Percentiles rank a stretch among this genome's conserved stretches.
These are phyloP conservation scores for Neurospora cerealis DNA, from an alignment of 495 filamentous ascomycete species.

Conservation along the genomic window DNA sequence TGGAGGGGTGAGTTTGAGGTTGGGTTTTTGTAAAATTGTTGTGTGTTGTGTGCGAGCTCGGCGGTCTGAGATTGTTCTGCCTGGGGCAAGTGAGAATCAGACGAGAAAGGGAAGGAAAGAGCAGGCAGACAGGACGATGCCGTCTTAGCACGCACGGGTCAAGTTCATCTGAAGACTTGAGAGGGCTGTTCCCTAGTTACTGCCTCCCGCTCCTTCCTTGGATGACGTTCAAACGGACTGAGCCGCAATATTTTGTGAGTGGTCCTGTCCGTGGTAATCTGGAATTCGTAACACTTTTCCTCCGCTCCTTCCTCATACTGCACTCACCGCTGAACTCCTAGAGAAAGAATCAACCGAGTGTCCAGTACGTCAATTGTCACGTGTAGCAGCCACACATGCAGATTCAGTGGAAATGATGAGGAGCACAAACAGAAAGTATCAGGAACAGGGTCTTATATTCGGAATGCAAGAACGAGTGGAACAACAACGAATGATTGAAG, in stretches of 20 bases:
- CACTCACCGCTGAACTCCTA: not conserved
- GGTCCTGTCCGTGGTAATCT: not conserved
- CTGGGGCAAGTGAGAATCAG: not conserved
- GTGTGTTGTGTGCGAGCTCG: not conserved
- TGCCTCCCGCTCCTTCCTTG: not conserved
- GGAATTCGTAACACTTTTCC: not conserved
- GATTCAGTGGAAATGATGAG: not conserved
- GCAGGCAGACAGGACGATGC: not conserved
- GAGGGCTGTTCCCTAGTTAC: not conserved
- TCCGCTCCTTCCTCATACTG: not conserved
- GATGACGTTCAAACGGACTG: not conserved
- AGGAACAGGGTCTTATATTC: not conserved
- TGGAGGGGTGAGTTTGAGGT: not conserved
- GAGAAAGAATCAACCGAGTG: not conserved
- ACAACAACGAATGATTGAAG: not conserved
- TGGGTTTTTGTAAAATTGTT: not conserved
- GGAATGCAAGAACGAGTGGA: not conserved
- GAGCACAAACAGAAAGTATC: not conserved
- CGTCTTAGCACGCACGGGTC: not conserved
- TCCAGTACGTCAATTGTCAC: not conserved
- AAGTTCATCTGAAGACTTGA: not conserved
- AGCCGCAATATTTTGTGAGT: not conserved
- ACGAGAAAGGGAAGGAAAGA: not conserved
- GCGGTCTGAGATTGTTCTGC: not conserved
- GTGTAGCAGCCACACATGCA: not conserved